Evolutionary conservation across 352 stramenopile species (phyloP).

Genomic region (Phytophthora colocasiae): DNA sequence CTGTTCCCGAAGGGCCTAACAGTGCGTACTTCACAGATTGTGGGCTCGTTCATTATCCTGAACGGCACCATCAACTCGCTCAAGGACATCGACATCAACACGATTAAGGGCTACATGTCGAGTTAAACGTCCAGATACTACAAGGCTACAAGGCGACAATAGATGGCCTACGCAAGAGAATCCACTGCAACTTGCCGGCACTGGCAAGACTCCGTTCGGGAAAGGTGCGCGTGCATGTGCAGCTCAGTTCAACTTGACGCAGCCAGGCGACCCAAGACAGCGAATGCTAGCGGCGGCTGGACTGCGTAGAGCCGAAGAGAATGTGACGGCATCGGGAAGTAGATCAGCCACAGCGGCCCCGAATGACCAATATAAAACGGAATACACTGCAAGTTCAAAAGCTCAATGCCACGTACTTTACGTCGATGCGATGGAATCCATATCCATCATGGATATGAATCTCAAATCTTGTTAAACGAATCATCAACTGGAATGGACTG

Average conservation of each 20-base stretch:
- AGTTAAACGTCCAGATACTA: constrained; percentile 18
- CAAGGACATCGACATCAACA: constrained; percentile 77
- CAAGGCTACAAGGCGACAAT: constrained; percentile 34
- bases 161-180: constrained; percentile 20
- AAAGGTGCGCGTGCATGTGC: constrained; percentile 32
- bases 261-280: constrained; percentile 25
- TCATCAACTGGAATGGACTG: constrained; percentile 22
- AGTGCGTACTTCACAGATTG: constrained; percentile 92
- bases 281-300: constrained; percentile 16
- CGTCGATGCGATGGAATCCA: not conserved
- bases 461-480: constrained; percentile 28
- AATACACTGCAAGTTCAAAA: constrained; percentile 25
- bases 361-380: constrained; percentile 41
- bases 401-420: constrained; percentile 3
- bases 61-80: constrained; percentile 94
- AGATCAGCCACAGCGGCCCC: constrained; percentile 31
- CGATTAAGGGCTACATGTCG: constrained; percentile 55
- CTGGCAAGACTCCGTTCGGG: constrained; percentile 19
- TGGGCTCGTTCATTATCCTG: constrained; percentile 94
- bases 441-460: no score
- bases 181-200: constrained; percentile 18
- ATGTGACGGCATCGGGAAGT: constrained; percentile 28
- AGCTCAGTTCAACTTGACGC: constrained; percentile 36
- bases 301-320: constrained; percentile 33
- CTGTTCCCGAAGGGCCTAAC: constrained; percentile 90